These are phyloP conservation scores for Cocos nucifera DNA, from an alignment of 176 grass and related monocot species.

Conservation along the genomic window DNA sequence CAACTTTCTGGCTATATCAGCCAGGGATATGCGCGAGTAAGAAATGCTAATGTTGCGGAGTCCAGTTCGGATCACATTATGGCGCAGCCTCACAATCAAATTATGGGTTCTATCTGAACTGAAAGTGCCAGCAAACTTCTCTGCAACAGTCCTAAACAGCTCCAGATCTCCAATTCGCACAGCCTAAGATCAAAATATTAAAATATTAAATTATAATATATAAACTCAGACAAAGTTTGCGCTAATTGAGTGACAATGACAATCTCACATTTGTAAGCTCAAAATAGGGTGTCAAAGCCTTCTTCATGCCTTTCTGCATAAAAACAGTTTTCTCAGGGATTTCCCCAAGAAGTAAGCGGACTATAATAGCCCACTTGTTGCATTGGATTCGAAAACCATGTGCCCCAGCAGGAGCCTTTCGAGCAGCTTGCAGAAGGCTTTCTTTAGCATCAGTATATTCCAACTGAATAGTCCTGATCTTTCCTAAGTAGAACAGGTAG, in stretches of 20 bases:
- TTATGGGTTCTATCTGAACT: conserved; percentile 57
- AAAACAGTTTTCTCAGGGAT: conserved; percentile 80
- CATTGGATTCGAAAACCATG: conserved; percentile 64
- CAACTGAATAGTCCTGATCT: conserved; percentile 88
- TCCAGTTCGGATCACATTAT: conserved; percentile 83
- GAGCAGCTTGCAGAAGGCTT: conserved; percentile 79
- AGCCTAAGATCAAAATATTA: conserved; percentile 36
- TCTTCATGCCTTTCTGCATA: conserved; percentile 90
- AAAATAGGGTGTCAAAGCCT: conserved; percentile 62
- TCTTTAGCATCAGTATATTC: conserved; percentile 88
- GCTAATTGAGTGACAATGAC: too few species aligned
- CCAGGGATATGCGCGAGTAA: conserved; percentile 68
- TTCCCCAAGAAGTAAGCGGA: conserved; percentile 59
- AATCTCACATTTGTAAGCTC: conserved; percentile 72
- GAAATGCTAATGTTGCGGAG: conserved; percentile 79
- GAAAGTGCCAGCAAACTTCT: conserved; percentile 60
- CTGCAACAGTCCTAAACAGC: conserved; percentile 57
- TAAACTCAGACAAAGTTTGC: too few species aligned
- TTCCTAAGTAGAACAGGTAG: conserved; percentile 80
- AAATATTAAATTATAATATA: neutral
- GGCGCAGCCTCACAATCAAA: conserved; percentile 69
- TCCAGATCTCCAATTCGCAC: conserved; percentile 79
- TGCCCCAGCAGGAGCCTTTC: conserved; percentile 65
- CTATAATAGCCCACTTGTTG: conserved; percentile 82
- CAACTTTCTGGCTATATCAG: conserved; percentile 73